phyloP scores from a whole-genome alignment of 2,329 filamentous ascomycete genomes.

The Trichoderma oligosporum region DNA sequence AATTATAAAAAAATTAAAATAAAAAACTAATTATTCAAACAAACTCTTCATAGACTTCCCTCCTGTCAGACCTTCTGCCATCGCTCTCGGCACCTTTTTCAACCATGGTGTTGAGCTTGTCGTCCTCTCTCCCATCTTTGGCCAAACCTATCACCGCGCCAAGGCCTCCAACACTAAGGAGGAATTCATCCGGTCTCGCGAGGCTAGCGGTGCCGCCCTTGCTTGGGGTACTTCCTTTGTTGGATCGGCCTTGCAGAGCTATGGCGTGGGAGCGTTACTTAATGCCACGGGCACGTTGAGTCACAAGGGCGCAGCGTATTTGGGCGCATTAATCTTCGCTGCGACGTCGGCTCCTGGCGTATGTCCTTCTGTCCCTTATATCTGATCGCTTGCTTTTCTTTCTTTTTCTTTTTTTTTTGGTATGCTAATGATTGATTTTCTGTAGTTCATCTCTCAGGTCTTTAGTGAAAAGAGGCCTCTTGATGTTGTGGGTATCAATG shows the following conservation, averaged over 20 bases:
- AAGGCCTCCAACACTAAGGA: constrained; percentile 91
- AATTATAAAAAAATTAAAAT: too few species aligned
- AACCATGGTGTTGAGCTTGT: constrained; percentile 89
- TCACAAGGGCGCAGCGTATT: constrained; percentile 96
- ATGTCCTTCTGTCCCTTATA: constrained; percentile 34
- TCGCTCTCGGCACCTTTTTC: constrained; percentile 93
- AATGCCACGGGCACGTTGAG: constrained; percentile 92
- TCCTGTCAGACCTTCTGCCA: constrained; percentile 94
- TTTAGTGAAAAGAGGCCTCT: constrained; percentile 87
- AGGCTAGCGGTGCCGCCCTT: constrained; percentile 80
- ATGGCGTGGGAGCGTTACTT: constrained; percentile 84
- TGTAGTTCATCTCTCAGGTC: constrained; percentile 78
- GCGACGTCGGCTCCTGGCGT: constrained; percentile 84
- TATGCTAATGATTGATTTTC: neutral
- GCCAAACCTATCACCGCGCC: constrained; percentile 89
- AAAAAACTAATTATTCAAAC: neutral
- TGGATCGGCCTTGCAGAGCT: constrained; percentile 84
- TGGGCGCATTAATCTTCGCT: constrained; percentile 86
- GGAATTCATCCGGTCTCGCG: constrained; percentile 92
- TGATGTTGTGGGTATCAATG: constrained; percentile 83
- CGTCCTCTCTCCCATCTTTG: constrained; percentile 84
- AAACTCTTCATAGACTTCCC: constrained; percentile 47
- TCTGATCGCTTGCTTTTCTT: neutral
- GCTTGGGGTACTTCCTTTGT: constrained; percentile 87
- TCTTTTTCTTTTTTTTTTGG: neutral